Evolutionary conservation across 352 stramenopile genomes (phyloP).

Genomic region (Phytophthora lateralis): DNA sequence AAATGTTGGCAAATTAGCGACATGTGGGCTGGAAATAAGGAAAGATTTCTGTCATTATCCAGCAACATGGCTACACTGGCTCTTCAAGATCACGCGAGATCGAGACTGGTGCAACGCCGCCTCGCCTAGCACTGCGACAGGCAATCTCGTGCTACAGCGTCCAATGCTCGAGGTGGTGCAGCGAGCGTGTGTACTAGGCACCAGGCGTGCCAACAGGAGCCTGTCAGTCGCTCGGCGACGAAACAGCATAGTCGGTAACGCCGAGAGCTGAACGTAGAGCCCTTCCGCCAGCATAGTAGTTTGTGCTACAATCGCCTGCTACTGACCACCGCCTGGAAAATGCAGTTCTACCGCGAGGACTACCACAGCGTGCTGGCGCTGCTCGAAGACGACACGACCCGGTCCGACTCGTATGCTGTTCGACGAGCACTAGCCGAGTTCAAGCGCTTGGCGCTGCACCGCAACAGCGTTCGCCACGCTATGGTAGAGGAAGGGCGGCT

Average conservation of each 20-base stretch:
- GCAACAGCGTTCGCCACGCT: constrained; percentile 21
- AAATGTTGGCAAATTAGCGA: constrained; percentile 13
- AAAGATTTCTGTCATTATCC: constrained; percentile 24
- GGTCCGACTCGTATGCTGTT: constrained; percentile 53
- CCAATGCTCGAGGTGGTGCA: neutral
- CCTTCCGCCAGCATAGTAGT: neutral
- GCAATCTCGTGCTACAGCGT: neutral
- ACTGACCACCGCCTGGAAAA: constrained; percentile 13
- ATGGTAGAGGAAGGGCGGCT: constrained; percentile 46
- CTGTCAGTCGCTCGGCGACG: constrained; percentile 8
- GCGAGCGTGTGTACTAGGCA: neutral
- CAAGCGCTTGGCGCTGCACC: constrained; percentile 48
- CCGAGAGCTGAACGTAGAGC: constrained; percentile 25
- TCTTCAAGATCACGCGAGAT: neutral
- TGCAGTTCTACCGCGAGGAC: constrained; percentile 69
- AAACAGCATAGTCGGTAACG: constrained; percentile 26
- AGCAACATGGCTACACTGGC: constrained; percentile 26
- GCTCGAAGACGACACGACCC: constrained; percentile 28
- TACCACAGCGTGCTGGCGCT: constrained; percentile 40
- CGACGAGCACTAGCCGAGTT: constrained; percentile 61
- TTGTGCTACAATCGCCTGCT: neutral
- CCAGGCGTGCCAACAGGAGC: constrained; percentile 1
- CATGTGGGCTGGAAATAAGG: neutral
- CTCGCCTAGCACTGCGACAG: neutral
- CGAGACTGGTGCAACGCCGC: too few relatives aligned